Evolutionary conservation across 148 eudicot species (phyloP), one percentile per base, ranked within the genome.

Genomic region (Cornus kousa): DNA sequence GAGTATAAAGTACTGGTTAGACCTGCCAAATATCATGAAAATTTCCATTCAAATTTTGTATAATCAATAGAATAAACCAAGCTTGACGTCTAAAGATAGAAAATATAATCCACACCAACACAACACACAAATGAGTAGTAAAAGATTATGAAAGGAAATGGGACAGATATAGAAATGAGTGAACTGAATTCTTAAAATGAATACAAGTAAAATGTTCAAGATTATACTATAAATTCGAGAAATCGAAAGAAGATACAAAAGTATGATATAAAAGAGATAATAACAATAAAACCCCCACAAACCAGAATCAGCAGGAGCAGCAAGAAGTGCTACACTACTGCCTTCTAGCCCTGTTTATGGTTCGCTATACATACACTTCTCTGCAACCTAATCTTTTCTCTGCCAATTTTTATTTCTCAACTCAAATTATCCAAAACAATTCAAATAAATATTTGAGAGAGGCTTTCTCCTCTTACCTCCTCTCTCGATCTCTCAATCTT

Each of bases 171-270:
- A 78, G 77, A 73, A 84, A 72, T 79, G 72, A 74, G 66, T 86
- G 55, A 13, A 67, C 73, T 81, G 81, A 83, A 83, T 67, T 83
- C 82, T 53, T 78, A 81, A 85, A 77, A 85, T 81, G 81, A 84
- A 88, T 88, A 87, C 91, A 88, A 79, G 83, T 81, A 82, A 84
- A 82, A 83, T 85, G 90, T 80, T 82, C 83, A 87, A 77, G 81
- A 87, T 82, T 88, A 81, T 85, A 84, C 85, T 83, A 86, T 85
- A 84, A 84, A 82, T 74, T 53, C 60, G 60, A 78, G 70, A 78
- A 62, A 82, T 66, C 82, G 65, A 50, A 31, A 43, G 72, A 74
- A 80, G 67, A 70, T 80, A 78, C 28, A 82, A 80, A 82, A 77
- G 85, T 85, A 87, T 90, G 84, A 85, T 70, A 80, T 80, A 71